These are phyloP conservation scores for Cicer arietinum DNA, from an alignment of 306 rosid species.

Conservation along the genomic window DNA sequence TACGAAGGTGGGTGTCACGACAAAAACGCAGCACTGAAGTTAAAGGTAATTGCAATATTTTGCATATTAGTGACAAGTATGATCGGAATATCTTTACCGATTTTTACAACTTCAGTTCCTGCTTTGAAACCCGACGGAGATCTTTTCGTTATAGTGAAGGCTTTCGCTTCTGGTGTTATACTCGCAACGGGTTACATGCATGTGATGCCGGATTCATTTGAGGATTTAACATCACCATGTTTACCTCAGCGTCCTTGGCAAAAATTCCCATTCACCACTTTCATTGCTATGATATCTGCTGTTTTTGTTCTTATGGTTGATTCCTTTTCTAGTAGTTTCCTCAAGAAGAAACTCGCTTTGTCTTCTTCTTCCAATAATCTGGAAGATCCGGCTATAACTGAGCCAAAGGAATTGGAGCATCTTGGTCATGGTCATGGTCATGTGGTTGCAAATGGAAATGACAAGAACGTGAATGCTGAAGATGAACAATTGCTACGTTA, in stretches of 20 bases:
- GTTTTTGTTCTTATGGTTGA: conserved; percentile 64
- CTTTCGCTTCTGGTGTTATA: conserved; percentile 73
- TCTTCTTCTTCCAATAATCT: neutral
- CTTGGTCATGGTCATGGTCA: neutral
- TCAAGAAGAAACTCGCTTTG: conserved; percentile 36
- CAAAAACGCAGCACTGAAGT: conserved; percentile 40
- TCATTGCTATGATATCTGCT: conserved; percentile 69
- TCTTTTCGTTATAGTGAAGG: conserved; percentile 57
- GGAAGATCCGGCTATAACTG: neutral
- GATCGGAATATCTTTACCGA: conserved; percentile 55
- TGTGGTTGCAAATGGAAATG: neutral
- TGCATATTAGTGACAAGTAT: conserved; percentile 53
- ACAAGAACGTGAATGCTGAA: neutral
- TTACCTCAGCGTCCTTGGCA: conserved; percentile 66
- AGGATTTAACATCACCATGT: conserved; percentile 51
- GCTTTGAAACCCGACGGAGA: conserved; percentile 56
- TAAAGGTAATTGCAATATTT: conserved; percentile 60
- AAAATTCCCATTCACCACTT: conserved; percentile 65
- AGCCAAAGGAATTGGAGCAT: conserved; percentile 2
- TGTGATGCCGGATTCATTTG: conserved; percentile 68
- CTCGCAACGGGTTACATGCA: conserved; percentile 83
- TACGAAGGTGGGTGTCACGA: conserved; percentile 47
- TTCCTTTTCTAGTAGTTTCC: conserved; percentile 56
- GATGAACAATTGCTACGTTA: conserved; percentile 45
- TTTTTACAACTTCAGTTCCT: conserved; percentile 51